phyloP scores from a whole-genome alignment of 202 grass and related monocot species.

The Schoenoplectus tabernaemontani region DNA sequence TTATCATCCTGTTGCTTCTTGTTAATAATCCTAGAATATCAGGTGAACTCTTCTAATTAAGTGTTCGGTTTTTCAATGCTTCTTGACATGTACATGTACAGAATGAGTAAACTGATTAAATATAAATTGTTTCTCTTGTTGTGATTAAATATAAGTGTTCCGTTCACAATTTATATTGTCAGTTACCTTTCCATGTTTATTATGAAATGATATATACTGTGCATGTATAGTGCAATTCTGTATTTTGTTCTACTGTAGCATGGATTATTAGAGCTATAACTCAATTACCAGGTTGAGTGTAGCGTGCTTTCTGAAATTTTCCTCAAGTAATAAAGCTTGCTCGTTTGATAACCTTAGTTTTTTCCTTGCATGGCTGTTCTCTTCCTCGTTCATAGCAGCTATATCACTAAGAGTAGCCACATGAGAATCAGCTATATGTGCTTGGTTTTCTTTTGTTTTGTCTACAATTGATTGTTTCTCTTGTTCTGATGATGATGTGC shows the following conservation, averaged over 20 bases:
- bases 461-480: neutral
- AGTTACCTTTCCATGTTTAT: too few species aligned
- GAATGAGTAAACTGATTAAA: too few species aligned
- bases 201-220: constrained; percentile 53
- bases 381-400: constrained; percentile 8
- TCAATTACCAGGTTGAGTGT: constrained; percentile 24
- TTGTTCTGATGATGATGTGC: neutral
- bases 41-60: too few species aligned
- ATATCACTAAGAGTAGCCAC: too few species aligned
- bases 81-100: too few species aligned
- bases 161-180: too few species aligned
- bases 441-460: neutral
- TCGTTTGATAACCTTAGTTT: constrained; percentile 29
- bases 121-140: too few species aligned
- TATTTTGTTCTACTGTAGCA: neutral
- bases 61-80: too few species aligned
- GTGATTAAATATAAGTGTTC: too few species aligned
- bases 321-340: constrained; percentile 25
- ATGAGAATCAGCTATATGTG: too few species aligned
- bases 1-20: too few species aligned
- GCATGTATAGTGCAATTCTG: constrained; percentile 12
- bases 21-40: too few species aligned
- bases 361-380: neutral
- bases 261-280: neutral
- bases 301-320: constrained; percentile 26